Evolutionary conservation across 768 basidiomycete genomes (phyloP), one percentile per base, ranked within the genome.

Genomic region (Suillus ampliporus): DNA sequence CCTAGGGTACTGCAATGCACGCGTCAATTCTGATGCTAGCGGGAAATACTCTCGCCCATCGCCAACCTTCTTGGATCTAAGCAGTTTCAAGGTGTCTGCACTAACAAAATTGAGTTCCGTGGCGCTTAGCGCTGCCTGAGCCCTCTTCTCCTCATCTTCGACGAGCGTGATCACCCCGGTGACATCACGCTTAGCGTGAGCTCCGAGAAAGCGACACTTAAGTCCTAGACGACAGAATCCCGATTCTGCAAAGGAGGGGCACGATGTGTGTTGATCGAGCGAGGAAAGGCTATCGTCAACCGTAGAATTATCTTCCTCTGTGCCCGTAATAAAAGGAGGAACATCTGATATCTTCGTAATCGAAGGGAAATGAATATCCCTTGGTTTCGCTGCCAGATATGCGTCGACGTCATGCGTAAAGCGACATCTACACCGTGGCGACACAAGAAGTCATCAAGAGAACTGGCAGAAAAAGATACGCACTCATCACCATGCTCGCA

Each of bases 191-290:
- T 71, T 76, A 13, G 90, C 77, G 74, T 99, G 97, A 4, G 85
- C 89, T 14, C 90, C 89, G 6, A 97, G 83, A 76, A 91, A 97
- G 2, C 97, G 87, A 73, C 97, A 99, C 74, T 95, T 94, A 74
- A 92, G 89, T 13, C 95, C 97, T 17, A 75, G 66, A 46, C 75
- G 73, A 60, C 74, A 75, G 61, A 72, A 71, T 0, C 68, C 69
- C 48, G 71, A 69, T 57, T 75, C 75, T 21, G 72, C 68, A 28
- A 74, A 75, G 34, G 50, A 60, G 26, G 70, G 67, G 28, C 75
- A 75, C 1, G 58, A 64, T 19, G 71, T 76, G 21, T 15, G 59
- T 21, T 52, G 64, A 47, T 76, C 66, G 31, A 74, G 65, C 19
- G 67, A 72, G 23, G 11, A 37, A 17, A 13, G 31, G n/a, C 31